Evolutionary conservation across 1,139 yeast species (phyloP), one percentile per base, ranked within the genome.

Genomic region (Kodamaea alishanica): DNA sequence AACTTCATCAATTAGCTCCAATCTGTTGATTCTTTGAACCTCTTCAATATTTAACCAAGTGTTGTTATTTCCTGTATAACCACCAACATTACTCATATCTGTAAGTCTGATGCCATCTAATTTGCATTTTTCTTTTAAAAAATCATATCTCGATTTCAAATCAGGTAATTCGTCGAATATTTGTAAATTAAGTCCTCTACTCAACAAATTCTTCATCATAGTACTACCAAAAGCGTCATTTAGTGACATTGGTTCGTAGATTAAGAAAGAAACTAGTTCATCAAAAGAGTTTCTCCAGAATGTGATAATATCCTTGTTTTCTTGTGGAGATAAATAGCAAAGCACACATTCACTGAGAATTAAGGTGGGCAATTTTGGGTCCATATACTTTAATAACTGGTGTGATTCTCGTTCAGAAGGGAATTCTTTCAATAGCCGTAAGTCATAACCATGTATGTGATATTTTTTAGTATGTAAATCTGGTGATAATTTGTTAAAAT

Each of bases 331-430:
- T 45, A 87, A 59, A 55, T 92, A 92, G 56, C 97, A 92, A 26
- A 92, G 67, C 35, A 90, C 90, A 61, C 97, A 92, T 60, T 92
- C 98, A 41, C 95, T 83, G 24, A 92, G 63, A 2, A 90, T 63
- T 7, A 92, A 55, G 0, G 97, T 88, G 1, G 95, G 94, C 1
- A 63, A 35, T 0, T 53, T 36, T 1, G 55, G 34, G 40, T 72
- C 70, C 27, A 81, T 48, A 8, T 41, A 30, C 8, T 42, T 24
- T 11, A 37, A 26, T n/a, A 36, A 29, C 5, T 23, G 22, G 7
- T 35, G 30, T 25, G 30, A 8, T n/a, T 40, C 37, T 15, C 20
- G 20, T 15, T 15, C 20, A 15, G 20, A 4, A 15, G 20, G 20
- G 20, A 4, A 3, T 3, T 34, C 34, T 8, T 35, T 38, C 6